Base-by-base conservation (phyloP, 441 rosid genomes). In the Syzygium malaccense region DNA sequence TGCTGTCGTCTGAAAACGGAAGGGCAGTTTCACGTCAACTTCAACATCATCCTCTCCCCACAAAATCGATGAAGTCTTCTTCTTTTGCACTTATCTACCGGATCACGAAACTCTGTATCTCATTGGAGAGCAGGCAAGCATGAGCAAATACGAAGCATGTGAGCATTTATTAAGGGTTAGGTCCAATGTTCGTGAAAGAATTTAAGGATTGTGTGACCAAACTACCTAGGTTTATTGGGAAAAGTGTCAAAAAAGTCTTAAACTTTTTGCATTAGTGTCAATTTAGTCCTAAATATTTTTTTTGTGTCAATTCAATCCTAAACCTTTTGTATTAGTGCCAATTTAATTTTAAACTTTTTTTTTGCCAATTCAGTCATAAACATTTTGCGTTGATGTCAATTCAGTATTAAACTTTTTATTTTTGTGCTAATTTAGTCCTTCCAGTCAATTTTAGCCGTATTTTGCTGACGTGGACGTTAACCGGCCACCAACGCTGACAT, bases 391-490 rank as follows among this genome's bases (percentile, higher is more conserved):
- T 41, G 8, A 41, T 41, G 45, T 7, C 45, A 41, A 41, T 41
- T 41, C 8, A 41, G 45, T 41, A 8, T 7, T 41, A 41, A 41
- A 41, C 45, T 1, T 41, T 41, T 41, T 41, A 1, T 41, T 41
- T 41, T 41, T 41, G 45, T 41, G 45, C 8, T 1, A 41, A 41
- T 41, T 41, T 4, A 41, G 0, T 41, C 45, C 45, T 41, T 41
- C 6, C 8, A 1, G 8, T 0, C 45, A 41, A 6, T 41, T 41
- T 41, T 41, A 8, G 1, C 1, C 1, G 1, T 1, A 5, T 41
- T 41, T 41, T 5, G 45, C 7, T 41, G 7, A 6, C 41, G 6
- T 37, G 1, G 41, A 37, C 1, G 6, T 6, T 1, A 6, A 37
- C 41, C 6, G 6, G 6, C 41, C 6, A 37, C 41, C 41, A 4